phyloP scores from a whole-genome alignment of 2,329 filamentous ascomycete species.

The Penicillium sp. region DNA sequence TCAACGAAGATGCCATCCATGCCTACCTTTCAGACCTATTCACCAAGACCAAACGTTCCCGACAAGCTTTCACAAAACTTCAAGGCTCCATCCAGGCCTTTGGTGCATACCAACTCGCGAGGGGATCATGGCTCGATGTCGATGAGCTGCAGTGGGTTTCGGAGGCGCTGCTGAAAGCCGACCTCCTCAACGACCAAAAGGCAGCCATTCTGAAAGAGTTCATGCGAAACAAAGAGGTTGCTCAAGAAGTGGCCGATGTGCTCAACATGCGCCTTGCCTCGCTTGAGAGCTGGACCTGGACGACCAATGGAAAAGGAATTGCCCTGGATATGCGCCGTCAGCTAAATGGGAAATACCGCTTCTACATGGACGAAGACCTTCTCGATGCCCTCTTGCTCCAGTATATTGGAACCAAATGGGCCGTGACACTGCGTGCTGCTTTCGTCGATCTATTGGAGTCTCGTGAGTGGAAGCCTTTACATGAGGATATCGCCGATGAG shows the following conservation, averaged over 20 bases:
- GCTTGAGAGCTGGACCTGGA: constrained; percentile 56
- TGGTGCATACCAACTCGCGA: constrained; percentile 30
- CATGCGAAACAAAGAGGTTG: constrained; percentile 50
- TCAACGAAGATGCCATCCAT: constrained; percentile 49
- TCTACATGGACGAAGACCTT: constrained; percentile 62
- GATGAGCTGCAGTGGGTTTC: constrained; percentile 49
- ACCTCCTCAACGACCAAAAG: constrained; percentile 57
- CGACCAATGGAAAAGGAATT: constrained; percentile 40
- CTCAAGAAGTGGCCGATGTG: constrained; percentile 58
- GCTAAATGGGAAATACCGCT: constrained; percentile 59
- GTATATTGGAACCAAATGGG: constrained; percentile 56
- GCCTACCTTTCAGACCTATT: constrained; percentile 57
- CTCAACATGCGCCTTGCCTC: constrained; percentile 57
- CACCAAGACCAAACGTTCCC: constrained; percentile 39
- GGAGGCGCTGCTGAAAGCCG: constrained; percentile 50
- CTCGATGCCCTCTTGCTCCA: constrained; percentile 58
- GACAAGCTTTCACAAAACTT: constrained; percentile 47
- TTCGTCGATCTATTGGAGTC: constrained; percentile 42
- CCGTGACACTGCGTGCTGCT: constrained; percentile 47
- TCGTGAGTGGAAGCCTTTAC: constrained; percentile 44
- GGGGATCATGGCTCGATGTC: constrained; percentile 43
- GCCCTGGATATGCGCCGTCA: constrained; percentile 54
- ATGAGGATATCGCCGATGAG: constrained; percentile 34
- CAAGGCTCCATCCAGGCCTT: constrained; percentile 43
- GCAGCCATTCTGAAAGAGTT: constrained; percentile 53